Evolutionary conservation across 1,284 basidiomycete species (phyloP).

Genomic region (Cutaneotrichosporon spelunceum): DNA sequence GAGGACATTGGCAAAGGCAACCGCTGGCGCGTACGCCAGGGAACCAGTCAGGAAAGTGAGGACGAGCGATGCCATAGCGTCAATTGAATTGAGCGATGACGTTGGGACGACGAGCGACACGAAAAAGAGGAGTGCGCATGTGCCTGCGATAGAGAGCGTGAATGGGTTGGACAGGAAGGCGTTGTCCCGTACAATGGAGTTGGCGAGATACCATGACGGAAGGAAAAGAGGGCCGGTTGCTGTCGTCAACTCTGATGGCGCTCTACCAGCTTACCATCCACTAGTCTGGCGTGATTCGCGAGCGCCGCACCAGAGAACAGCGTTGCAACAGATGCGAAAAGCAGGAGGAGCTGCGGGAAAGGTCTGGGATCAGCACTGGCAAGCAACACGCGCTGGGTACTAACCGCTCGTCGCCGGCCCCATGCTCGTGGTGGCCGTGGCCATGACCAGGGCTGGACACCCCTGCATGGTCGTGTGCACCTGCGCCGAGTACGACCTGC

Average conservation of each 20-base stretch:
- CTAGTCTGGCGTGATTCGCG: constrained; percentile 65
- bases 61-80: constrained; percentile 69
- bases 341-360: constrained; percentile 61
- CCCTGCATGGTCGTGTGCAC: constrained; percentile 49
- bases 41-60: constrained; percentile 73
- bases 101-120: constrained; percentile 51
- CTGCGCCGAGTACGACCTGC: constrained; percentile 64
- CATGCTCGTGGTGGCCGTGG: constrained; percentile 21
- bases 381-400: constrained; percentile 18
- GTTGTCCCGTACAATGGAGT: constrained; percentile 25
- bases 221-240: constrained; percentile 34
- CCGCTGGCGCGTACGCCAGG: constrained; percentile 73
- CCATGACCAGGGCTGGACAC: constrained; percentile 46
- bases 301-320: constrained; percentile 58
- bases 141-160: constrained; percentile 50
- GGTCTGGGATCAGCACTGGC: constrained; percentile 24
- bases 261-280: constrained; percentile 58
- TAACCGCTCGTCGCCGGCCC: constrained; percentile 10
- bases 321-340: constrained; percentile 54
- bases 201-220: constrained; percentile 27
- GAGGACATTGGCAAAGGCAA: constrained; percentile 73
- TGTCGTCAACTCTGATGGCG: neutral
- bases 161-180: constrained; percentile 53
- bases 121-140: constrained; percentile 50
- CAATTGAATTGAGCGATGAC: constrained; percentile 61